phyloP scores from a whole-genome alignment of 108 stramenopile species.

The Conticribra guillardii region DNA sequence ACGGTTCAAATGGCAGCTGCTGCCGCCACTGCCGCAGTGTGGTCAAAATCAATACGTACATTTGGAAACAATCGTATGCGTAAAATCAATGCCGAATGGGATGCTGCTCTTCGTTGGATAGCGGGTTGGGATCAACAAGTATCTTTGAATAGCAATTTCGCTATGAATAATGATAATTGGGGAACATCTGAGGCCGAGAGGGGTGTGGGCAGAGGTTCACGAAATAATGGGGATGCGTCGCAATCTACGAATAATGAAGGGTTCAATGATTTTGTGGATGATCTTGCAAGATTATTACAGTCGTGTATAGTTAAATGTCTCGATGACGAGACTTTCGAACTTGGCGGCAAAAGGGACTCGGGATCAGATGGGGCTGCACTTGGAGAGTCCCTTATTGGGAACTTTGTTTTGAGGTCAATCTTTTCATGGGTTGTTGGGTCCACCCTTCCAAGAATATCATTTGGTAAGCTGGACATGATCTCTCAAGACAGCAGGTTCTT shows the following conservation, averaged over 20 bases:
- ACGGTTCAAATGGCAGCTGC: conserved; percentile 39
- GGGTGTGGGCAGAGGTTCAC: too few species aligned
- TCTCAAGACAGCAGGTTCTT: neutral
- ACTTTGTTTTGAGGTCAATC: conserved; percentile 15
- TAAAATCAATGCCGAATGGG: conserved; percentile 47
- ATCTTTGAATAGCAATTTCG: too few species aligned
- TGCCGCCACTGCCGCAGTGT: conserved; percentile 41
- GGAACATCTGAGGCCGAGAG: too few species aligned
- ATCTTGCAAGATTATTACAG: conserved; percentile 34
- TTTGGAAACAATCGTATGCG: conserved; percentile 39
- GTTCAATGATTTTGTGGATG: conserved; percentile 39
- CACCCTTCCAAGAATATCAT: conserved; percentile 15
- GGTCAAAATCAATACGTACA: conserved; percentile 21
- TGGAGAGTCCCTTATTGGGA: conserved; percentile 17
- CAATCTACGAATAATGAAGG: conserved; percentile 16
- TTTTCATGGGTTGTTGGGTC: conserved; percentile 28
- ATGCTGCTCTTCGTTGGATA: conserved; percentile 50
- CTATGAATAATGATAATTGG: too few species aligned
- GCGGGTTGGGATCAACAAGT: conserved; percentile 42
- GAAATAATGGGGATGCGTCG: neutral
- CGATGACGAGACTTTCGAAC: conserved; percentile 28
- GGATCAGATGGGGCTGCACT: neutral
- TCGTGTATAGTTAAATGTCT: conserved; percentile 38
- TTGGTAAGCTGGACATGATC: conserved; percentile 7
- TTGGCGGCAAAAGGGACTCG: neutral